phyloP scores from a whole-genome alignment of 768 basidiomycete species.

The Boletus vermiculosoides region DNA sequence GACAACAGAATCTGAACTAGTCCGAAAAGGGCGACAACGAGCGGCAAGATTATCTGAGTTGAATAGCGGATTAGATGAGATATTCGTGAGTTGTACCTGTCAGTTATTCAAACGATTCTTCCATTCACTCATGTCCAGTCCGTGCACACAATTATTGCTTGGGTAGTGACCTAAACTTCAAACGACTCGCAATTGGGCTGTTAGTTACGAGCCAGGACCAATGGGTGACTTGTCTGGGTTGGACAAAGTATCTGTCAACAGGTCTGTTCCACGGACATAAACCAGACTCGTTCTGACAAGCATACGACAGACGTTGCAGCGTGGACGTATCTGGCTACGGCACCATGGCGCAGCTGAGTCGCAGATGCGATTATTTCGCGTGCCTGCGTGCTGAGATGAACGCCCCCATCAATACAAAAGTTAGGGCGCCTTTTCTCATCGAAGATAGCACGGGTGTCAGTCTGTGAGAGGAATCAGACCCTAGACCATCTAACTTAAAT shows the following conservation, averaged over 20 bases:
- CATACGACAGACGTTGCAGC: neutral
- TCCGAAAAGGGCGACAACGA: constrained; percentile 1
- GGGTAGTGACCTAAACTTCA: neutral
- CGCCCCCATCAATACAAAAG: neutral
- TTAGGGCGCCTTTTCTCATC: constrained; percentile 1
- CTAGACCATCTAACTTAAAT: constrained; percentile 15
- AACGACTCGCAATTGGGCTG: neutral
- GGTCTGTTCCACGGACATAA: constrained; percentile 1
- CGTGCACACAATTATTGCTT: neutral
- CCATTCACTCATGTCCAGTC: neutral
- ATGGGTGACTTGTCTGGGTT: neutral
- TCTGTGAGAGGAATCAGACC: constrained; percentile 10
- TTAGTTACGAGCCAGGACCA: neutral
- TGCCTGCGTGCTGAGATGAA: neutral
- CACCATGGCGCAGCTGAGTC: neutral
- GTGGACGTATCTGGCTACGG: neutral
- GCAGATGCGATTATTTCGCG: neutral
- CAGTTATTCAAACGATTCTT: neutral
- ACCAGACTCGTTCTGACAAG: constrained; percentile 2
- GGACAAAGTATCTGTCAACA: neutral
- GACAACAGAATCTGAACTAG: neutral
- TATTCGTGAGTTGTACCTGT: neutral
- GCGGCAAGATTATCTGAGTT: neutral
- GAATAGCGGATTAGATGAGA: neutral
- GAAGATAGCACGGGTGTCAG: neutral